phyloP scores from a whole-genome alignment of 768 basidiomycete genomes.

The Amanita pseudoporphyria region DNA sequence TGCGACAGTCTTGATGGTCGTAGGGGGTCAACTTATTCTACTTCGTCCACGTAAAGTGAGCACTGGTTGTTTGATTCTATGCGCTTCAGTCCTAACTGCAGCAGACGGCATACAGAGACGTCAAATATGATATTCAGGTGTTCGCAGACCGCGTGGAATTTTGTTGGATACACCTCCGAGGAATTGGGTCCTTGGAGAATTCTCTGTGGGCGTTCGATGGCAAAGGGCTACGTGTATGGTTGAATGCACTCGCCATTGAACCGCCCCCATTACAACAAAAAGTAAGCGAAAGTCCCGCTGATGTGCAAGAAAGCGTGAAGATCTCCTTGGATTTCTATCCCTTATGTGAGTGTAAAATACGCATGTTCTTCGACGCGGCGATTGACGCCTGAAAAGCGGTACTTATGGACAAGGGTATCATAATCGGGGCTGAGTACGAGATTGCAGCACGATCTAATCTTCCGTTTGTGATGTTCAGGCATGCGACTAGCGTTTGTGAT shows the following conservation, averaged over 20 bases:
- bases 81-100: neutral
- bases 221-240: conserved; percentile 81
- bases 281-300: conserved; percentile 22
- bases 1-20: conserved; percentile 93
- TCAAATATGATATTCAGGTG: conserved; percentile 95
- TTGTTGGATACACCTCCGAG: conserved; percentile 96
- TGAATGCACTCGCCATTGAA: conserved; percentile 92
- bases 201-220: conserved; percentile 98
- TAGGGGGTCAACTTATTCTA: conserved; percentile 84
- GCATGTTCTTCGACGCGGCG: neutral
- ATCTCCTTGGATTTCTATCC: conserved; percentile 94
- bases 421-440: conserved; percentile 93
- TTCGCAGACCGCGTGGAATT: conserved; percentile 96
- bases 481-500: conserved; percentile 66
- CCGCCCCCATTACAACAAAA: conserved; percentile 30
- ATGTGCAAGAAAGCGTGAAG: conserved; percentile 88
- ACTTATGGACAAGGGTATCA: conserved; percentile 98
- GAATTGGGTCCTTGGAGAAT: conserved; percentile 90
- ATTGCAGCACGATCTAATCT: conserved; percentile 63
- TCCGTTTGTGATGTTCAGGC: conserved; percentile 86
- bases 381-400: conserved; percentile 50
- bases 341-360: conserved; percentile 52
- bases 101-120: conserved; percentile 78
- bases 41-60: conserved; percentile 79
- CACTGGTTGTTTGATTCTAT: neutral